Base-by-base conservation (phyloP, 169 alveolate genomes). In the Cardiosporidium cionae region DNA sequence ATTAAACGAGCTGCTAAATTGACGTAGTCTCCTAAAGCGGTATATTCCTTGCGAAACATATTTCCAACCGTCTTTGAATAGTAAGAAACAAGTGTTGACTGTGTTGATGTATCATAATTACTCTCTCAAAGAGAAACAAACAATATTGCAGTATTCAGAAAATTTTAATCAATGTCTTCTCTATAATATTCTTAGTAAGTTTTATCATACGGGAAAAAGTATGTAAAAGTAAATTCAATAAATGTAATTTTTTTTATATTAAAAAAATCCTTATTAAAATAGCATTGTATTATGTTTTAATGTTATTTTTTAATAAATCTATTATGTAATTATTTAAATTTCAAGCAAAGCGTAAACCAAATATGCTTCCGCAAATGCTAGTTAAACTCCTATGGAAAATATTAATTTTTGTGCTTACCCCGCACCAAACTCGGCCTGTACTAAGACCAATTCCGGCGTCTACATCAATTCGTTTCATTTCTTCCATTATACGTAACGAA, bases 21-120 rank as follows among this genome's bases (percentile, higher is more conserved):
- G 62, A 88, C 93, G 25, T 86, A 79, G 79, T 88, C 91, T n/a
- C 93, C 93, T 70, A 88, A 52, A 32, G 88, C 91, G 0, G 93
- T 88, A 79, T 88, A 88, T 33, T 88, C 93, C 70, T 87, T 80
- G 5, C 90, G 83, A 35, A 77, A 29, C 44, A 72, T 75, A 69
- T 75, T 73, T 23, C 90, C 90, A 27, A 84, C 85, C n/a, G 86
- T 64, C 90, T 81, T 67, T 35, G 62, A 16, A 31, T 75, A 73
- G 65, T 23, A 33, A 70, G 66, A 69, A 78, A 76, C 33, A 44
- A 22, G 23, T 16, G 22, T 69, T 31, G 32, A 22, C 25, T 7
- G 1, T 23, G 1, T 32, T 6, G 69, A 22, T 69, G 32, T 37
- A 53, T n/a, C 3, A 58, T 22, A 23, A 9, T 7, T 7, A 33